Percentiles rank a stretch among this genome's conserved stretches.
These are phyloP conservation scores for Exophiala sp. DNA, from an alignment of 2,329 filamentous ascomycete species.

Conservation along the genomic window DNA sequence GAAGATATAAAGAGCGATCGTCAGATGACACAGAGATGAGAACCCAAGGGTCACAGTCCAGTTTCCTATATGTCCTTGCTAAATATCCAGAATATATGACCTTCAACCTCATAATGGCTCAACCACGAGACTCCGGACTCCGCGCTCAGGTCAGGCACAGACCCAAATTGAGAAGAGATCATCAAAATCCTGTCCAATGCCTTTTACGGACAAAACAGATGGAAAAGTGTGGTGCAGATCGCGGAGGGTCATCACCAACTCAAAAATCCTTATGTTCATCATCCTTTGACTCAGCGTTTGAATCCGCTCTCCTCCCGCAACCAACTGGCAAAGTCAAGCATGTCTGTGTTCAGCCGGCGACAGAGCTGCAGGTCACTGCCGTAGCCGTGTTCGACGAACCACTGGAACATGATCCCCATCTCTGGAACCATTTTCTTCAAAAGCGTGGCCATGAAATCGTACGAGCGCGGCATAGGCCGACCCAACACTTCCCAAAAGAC, in stretches of 20 bases:
- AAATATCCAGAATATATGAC: no score
- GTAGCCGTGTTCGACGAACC: conserved; percentile 47
- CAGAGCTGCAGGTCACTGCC: conserved; percentile 42
- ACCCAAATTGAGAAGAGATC: not conserved
- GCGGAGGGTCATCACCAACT: no score
- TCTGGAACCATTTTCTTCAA: conserved; percentile 32
- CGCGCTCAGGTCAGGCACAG: not conserved
- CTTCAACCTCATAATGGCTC: no score
- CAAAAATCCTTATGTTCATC: not conserved
- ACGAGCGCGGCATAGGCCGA: conserved; percentile 37
- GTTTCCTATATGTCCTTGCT: conserved; percentile 1
- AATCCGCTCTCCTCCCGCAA: conserved; percentile 44
- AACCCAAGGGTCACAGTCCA: no score
- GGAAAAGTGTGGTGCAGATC: no score
- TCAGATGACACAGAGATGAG: no score
- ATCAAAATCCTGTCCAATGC: no score
- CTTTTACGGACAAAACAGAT: no score
- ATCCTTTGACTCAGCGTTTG: conserved; percentile 13
- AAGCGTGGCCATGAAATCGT: conserved; percentile 19
- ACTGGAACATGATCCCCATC: conserved; percentile 45
- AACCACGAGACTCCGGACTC: not conserved
- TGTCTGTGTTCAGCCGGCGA: conserved; percentile 40
- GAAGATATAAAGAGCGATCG: no score
- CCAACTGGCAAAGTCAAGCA: conserved; percentile 47
- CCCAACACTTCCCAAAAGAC: conserved; percentile 46